Evolutionary conservation across 352 stramenopile genomes (phyloP), one percentile per base, ranked within the genome.

Genomic region (Phytophthora cryptogea): DNA sequence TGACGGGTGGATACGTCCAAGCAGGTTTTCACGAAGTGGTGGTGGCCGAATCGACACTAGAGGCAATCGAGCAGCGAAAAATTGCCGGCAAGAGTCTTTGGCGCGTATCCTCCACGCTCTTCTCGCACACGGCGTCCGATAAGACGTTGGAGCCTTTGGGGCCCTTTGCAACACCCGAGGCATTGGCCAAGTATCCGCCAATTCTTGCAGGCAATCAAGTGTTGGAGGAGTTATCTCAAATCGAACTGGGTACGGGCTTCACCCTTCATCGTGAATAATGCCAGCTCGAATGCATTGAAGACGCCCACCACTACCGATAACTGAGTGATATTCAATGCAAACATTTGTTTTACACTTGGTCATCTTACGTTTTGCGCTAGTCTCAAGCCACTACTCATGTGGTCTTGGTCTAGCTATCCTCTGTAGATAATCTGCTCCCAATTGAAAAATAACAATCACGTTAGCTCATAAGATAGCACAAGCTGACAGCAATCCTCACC

Each of bases 21-120:
- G 92, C 92, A 13, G 92, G 92, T 16, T 98, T 97, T 70, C 92
- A 98, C 59, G 92, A 98, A 77, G 91, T 97, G 33, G 77, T 96
- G 20, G 75, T 97, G 28, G 79, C 75, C 8, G 72, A 94, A 9
- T 63, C 76, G n/a, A 97, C 90, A 14, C 51, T 89, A 1, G 60
- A 90, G 17, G 72, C 73, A 6, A 96, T 97, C 30, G 67, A 72
- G n/a, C 50, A 80, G 48, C 74, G 80, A 26, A 96, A 92, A 56
- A 68, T 60, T 3, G 71, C 70, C 14, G 81, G 80, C 45, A 81
- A 93, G 64, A 91, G 80, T 36, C 69, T 97, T 23, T 98, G 92
- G 92, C 81, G 92, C 42, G 90, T 98, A 27, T 96, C 86, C 4
- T 96, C 84, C 23, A 98, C 92, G 41, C 89, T 94, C 23, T 98